phyloP scores from a whole-genome alignment of 495 filamentous ascomycete species.

The Saxophila tyrrhenica region DNA sequence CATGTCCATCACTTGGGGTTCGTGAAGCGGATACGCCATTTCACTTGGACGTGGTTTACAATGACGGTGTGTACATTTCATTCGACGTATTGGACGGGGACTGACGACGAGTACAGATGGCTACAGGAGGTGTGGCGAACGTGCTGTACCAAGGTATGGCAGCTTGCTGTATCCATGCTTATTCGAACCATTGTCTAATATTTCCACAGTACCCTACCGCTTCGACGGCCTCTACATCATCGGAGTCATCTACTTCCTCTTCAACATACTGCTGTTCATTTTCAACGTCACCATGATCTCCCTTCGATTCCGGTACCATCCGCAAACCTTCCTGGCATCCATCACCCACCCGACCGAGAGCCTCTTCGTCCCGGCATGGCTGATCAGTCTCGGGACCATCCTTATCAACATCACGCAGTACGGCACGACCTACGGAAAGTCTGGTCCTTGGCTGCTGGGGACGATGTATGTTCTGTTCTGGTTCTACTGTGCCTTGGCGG shows the following conservation, averaged over 20 bases:
- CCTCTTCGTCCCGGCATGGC: slow-evolving; percentile 63
- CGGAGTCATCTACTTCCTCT: slow-evolving; percentile 61
- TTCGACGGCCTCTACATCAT: slow-evolving; percentile 59
- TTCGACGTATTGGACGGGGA: background rate
- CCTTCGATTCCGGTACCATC: slow-evolving; percentile 57
- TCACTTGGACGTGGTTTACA: slow-evolving; percentile 36
- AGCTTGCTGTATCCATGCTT: background rate
- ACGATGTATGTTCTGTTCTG: slow-evolving; percentile 60
- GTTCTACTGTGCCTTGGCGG: slow-evolving; percentile 55
- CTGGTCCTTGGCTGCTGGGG: slow-evolving; percentile 56
- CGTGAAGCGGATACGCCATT: slow-evolving; percentile 29
- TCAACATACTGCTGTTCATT: slow-evolving; percentile 64
- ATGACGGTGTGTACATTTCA: slow-evolving; percentile 22
- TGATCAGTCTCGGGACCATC: slow-evolving; percentile 64
- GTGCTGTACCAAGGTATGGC: slow-evolving; percentile 49
- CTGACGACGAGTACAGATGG: slow-evolving; percentile 42
- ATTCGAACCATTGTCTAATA: background rate
- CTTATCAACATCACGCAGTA: slow-evolving; percentile 73
- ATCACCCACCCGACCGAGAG: slow-evolving; percentile 71
- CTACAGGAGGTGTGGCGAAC: slow-evolving; percentile 75
- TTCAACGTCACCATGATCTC: slow-evolving; percentile 56
- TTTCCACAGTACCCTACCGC: slow-evolving; percentile 50
- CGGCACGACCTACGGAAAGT: slow-evolving; percentile 42
- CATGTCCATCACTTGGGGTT: slow-evolving; percentile 18
- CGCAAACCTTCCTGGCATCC: slow-evolving; percentile 59